Base-by-base conservation (phyloP, 2,329 filamentous ascomycete species). In the Fusarium miscanthi region DNA sequence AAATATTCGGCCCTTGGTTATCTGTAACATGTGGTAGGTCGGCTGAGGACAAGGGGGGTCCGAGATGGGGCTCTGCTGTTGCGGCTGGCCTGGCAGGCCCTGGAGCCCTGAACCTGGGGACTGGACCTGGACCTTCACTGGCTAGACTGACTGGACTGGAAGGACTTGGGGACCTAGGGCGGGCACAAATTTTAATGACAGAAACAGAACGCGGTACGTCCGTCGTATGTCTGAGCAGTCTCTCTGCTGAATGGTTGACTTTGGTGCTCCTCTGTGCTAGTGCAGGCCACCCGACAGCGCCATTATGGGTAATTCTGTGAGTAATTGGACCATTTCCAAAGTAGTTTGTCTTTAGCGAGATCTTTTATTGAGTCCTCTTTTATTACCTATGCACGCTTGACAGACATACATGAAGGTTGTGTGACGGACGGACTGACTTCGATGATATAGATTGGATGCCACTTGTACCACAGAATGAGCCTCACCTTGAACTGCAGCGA, bases 21-120 rank as follows among this genome's bases (percentile, higher is more conserved):
- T 73, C 66, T 73, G 70, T 70, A 70, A 73, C 70, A 73, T 73
- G 70, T 71, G 70, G 70, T 73, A 73, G 70, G 70, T 66, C 58
- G 66, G 46, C 38, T 51, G 57, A 67, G 45, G 31, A 63, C 74
- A 76, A 65, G 74, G 74, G 27, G 74, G 57, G 62, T 52, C 57
- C 62, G 49, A 17, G 74, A 76, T 76, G 74, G 74, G 74, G 74
- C 74, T 76, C 74, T 74, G 52, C 59, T 76, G 59, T 63, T 71
- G 63, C 72, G 54, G 49, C 59, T 58, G 48, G 49, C 17, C 23
- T 21, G 23, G 31, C 31, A 52, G 31, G 31, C 31, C 49, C 49
- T 52, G 21, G 31, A 52, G 31, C 33, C 49, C 33, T 52, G 49
- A 52, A 52, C 49, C 49, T 52, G 49, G 49, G 49, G 49, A 52